Evolutionary conservation across 768 basidiomycete genomes (phyloP), one percentile per base, ranked within the genome.

Genomic region (Boletus coccyginus): DNA sequence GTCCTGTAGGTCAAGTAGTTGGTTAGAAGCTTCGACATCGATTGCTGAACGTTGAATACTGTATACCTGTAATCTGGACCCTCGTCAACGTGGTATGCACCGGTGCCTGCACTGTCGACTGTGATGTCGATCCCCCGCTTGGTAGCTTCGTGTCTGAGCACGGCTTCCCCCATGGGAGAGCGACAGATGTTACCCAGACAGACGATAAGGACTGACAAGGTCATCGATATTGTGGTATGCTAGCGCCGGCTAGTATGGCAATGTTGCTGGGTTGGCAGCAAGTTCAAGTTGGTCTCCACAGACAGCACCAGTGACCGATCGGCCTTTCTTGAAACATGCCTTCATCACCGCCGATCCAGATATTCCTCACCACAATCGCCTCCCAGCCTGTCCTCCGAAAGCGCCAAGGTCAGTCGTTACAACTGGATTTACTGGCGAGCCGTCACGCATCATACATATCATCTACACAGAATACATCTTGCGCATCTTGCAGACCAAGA

Each of bases 141-240:
- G 47, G 77, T 72, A 10, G 88, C 90, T 55, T 84, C 79, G 52
- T 91, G 79, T 57, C 74, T 78, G 32, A 95, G 78, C 24, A 95
- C 90, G 3, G 92, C 94, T 74, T 94, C 92, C 32, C 92, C 94
- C 85, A 96, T 92, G 0, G 94, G 93, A 24, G 91, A 93, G 35
- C 94, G 86, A 67, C 92, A 92, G 56, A 92, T 92, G 67, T 92
- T 92, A 13, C 90, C 90, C 55, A 92, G 72, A 61, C 91, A 93
- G 38, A 92, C 89, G 57, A 92, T 72, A 47, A 93, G 81, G 32
- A 87, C 88, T 51, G 82, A 81, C 60, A 82, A 62, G 31, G 71
- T 51, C 65, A 73, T 66, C 58, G 72, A 24, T 50, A 24, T 31
- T 32, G 56, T 32, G 10, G 48, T 38, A 21, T 29, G 54, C 16